Percentiles rank a stretch among this genome's conserved stretches.
phyloP scores from a whole-genome alignment of 75 land plant species.

The Cupressus sempervirens region DNA sequence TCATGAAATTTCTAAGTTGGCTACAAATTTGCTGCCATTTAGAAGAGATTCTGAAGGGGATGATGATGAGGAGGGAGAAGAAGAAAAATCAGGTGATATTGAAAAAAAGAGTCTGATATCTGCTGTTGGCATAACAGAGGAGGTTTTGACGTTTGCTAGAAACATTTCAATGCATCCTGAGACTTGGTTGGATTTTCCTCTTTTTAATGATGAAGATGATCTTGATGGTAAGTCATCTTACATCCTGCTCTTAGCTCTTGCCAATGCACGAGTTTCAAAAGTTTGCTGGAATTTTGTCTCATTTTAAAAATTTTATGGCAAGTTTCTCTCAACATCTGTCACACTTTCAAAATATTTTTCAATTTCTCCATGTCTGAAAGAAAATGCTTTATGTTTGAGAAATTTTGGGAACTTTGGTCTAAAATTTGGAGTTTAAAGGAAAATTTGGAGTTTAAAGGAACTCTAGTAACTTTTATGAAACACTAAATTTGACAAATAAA shows the following conservation, averaged over 20 bases:
- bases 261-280: not conserved
- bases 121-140: constrained; percentile 77
- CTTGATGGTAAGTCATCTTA: constrained; percentile 51
- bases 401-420: not conserved
- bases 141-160: constrained; percentile 86
- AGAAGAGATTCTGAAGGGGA: constrained; percentile 13
- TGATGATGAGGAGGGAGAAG: constrained; percentile 27
- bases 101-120: constrained; percentile 10
- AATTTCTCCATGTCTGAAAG: not conserved
- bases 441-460: not conserved
- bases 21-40: constrained; percentile 55
- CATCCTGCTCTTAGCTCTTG: not conserved
- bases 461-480: not conserved
- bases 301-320: not conserved
- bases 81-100: constrained; percentile 10
- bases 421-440: not conserved
- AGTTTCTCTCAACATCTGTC: not conserved
- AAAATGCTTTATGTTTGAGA: too few relatives aligned
- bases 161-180: constrained; percentile 93
- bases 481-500: too few relatives aligned
- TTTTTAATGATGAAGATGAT: constrained; percentile 70
- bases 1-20: constrained; percentile 57
- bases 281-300: not conserved
- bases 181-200: constrained; percentile 95
- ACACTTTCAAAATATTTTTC: not conserved